Conservation (phyloP, 2,329 filamentous ascomycete genomes). For the Chaetomium olivaceum region DNA sequence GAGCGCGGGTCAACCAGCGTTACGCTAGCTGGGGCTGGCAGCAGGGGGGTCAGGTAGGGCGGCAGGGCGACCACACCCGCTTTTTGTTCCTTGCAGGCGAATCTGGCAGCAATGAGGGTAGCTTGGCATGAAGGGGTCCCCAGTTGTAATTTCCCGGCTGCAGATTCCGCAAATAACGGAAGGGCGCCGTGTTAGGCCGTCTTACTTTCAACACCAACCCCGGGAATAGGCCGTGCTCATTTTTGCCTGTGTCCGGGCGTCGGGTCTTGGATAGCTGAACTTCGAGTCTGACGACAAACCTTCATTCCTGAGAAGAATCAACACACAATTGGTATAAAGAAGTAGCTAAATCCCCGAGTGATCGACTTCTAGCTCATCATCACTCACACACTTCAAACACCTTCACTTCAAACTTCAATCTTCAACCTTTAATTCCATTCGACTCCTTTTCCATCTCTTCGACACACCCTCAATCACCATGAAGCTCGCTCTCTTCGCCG, state of each 20-base stretch:
- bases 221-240: neutral
- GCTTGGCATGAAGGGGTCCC: neutral
- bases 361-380: neutral
- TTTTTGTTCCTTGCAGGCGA: neutral
- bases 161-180: neutral
- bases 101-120: neutral
- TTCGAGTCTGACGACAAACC: neutral
- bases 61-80: neutral
- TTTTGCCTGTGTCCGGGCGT: neutral
- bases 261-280: neutral
- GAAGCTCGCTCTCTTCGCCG: conserved; percentile 16
- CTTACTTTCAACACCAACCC: neutral
- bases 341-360: neutral
- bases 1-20: neutral
- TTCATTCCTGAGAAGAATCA: neutral
- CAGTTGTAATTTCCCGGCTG: neutral
- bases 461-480: conserved; percentile 11
- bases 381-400: neutral
- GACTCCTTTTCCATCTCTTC: neutral
- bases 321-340: neutral
- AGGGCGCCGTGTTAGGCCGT: neutral
- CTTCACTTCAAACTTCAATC: neutral
- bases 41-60: neutral
- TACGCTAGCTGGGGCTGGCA: neutral
- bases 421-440: neutral